Evolutionary conservation across 2,329 filamentous ascomycete genomes (phyloP).

Genomic region (Fusarium sp.): DNA sequence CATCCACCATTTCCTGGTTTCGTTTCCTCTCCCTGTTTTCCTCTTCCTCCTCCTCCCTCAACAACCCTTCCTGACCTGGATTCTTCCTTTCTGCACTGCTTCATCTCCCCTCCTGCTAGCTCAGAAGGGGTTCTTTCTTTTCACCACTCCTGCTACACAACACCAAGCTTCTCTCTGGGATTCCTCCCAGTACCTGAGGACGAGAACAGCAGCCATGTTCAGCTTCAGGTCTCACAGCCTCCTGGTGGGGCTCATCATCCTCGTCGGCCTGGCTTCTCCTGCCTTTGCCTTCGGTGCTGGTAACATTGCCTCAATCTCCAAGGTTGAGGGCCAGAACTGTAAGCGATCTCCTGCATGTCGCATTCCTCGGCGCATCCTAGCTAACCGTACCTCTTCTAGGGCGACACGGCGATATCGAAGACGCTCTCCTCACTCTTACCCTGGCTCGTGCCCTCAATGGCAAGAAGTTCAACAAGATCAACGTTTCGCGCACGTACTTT

Average conservation of each 20-base stretch:
- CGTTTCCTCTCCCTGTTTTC: conserved; percentile 25
- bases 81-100: conserved; percentile 11
- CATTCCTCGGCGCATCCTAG: background rate
- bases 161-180: conserved; percentile 20
- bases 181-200: conserved; percentile 34
- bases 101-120: conserved; percentile 30
- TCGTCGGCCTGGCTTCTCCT: conserved; percentile 76
- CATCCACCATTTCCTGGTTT: conserved; percentile 22
- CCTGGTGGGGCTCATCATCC: conserved; percentile 67
- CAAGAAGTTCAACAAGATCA: conserved; percentile 90
- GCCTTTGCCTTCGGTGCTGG: conserved; percentile 86
- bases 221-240: conserved; percentile 62
- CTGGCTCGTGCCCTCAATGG: conserved; percentile 64
- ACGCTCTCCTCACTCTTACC: conserved; percentile 81
- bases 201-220: conserved; percentile 56
- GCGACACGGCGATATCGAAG: conserved; percentile 94
- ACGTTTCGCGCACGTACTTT: conserved; percentile 92
- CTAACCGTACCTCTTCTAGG: conserved; percentile 56
- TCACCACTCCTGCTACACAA: conserved; percentile 16
- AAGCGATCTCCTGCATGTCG: conserved; percentile 44
- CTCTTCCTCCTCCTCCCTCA: conserved; percentile 28
- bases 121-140: conserved; percentile 36
- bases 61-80: conserved; percentile 4
- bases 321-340: conserved; percentile 88
- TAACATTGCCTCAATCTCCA: conserved; percentile 85